phyloP scores from a whole-genome alignment of 768 basidiomycete genomes.

The Rhizopogon sp. region DNA sequence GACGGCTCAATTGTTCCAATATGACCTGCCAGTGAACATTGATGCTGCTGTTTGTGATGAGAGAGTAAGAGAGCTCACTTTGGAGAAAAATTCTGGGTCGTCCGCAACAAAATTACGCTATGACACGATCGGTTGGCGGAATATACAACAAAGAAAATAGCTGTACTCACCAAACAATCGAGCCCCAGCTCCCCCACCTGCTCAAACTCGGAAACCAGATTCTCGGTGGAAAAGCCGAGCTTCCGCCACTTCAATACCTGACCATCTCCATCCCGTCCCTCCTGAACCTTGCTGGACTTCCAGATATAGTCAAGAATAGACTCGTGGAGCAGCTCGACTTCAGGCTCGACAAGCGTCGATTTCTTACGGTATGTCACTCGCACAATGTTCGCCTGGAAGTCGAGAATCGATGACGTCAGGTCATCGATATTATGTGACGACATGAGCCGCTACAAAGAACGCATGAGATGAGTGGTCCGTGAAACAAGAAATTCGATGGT shows the following conservation, averaged over 20 bases:
- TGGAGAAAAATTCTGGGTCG: slow-evolving; percentile 70
- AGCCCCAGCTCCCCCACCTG: slow-evolving; percentile 78
- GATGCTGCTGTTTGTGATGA: not conserved
- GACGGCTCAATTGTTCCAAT: slow-evolving; percentile 74
- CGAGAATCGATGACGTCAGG: slow-evolving; percentile 75
- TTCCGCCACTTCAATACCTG: slow-evolving; percentile 64
- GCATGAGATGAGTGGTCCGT: slow-evolving; percentile 13
- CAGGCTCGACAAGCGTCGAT: slow-evolving; percentile 70
- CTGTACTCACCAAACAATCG: slow-evolving; percentile 65
- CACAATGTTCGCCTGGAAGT: slow-evolving; percentile 84
- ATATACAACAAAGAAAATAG: not conserved
- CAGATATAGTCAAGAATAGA: slow-evolving; percentile 64
- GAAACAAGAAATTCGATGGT: not conserved
- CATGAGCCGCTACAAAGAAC: slow-evolving; percentile 63
- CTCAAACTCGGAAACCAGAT: slow-evolving; percentile 69
- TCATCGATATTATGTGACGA: slow-evolving; percentile 77
- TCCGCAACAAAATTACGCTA: slow-evolving; percentile 65
- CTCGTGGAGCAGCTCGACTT: slow-evolving; percentile 52
- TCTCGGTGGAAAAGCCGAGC: slow-evolving; percentile 74
- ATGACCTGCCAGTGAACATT: slow-evolving; percentile 47
- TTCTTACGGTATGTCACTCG: slow-evolving; percentile 79
- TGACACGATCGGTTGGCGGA: not conserved
- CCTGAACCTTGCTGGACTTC: slow-evolving; percentile 51
- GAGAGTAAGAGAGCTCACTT: slow-evolving; percentile 35
- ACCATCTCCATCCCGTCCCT: slow-evolving; percentile 45